Percentiles rank a stretch among this genome's conserved stretches.
Evolutionary conservation across 1,284 basidiomycete genomes (phyloP).

Genomic region (Takashimella tepidaria): DNA sequence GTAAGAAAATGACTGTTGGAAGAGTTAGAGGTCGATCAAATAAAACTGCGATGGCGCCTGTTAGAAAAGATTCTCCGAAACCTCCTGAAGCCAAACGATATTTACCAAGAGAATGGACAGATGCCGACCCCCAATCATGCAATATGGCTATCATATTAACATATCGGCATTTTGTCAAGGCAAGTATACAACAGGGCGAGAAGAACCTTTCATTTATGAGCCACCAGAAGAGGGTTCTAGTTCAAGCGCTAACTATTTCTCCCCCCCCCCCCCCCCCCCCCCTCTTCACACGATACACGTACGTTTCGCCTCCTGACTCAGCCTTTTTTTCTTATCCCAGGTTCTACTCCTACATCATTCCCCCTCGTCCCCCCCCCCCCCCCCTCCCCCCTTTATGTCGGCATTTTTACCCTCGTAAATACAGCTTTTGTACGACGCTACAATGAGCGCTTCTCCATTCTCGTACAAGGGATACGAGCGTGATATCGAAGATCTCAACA

Average conservation of each 20-base stretch:
- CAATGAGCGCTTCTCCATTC: slow-evolving; percentile 43
- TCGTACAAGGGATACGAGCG: slow-evolving; percentile 39
- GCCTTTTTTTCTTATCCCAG: no score
- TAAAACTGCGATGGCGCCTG: slow-evolving; percentile 18
- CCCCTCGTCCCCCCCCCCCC: no score
- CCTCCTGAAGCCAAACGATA: slow-evolving; percentile 22
- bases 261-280: no score
- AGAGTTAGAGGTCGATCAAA: slow-evolving; percentile 17
- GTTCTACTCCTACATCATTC: not conserved
- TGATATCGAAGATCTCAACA: slow-evolving; percentile 39
- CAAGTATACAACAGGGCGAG: no score
- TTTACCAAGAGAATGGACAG: slow-evolving; percentile 42
- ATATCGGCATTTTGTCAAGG: slow-evolving; percentile 48
- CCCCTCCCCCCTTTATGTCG: no score
- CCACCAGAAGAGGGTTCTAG: no score
- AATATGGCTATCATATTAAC: slow-evolving; percentile 47
- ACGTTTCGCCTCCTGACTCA: no score
- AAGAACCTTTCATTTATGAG: no score
- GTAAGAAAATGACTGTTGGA: slow-evolving; percentile 13
- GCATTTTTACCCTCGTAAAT: not conserved
- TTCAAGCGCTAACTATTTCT: no score
- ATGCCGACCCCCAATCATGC: slow-evolving; percentile 35
- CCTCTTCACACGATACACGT: not conserved
- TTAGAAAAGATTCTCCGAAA: slow-evolving; percentile 9
- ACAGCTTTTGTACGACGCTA: slow-evolving; percentile 43